phyloP scores from a whole-genome alignment of 116 monocot genomes.

The Dioscorea cayenensis region DNA sequence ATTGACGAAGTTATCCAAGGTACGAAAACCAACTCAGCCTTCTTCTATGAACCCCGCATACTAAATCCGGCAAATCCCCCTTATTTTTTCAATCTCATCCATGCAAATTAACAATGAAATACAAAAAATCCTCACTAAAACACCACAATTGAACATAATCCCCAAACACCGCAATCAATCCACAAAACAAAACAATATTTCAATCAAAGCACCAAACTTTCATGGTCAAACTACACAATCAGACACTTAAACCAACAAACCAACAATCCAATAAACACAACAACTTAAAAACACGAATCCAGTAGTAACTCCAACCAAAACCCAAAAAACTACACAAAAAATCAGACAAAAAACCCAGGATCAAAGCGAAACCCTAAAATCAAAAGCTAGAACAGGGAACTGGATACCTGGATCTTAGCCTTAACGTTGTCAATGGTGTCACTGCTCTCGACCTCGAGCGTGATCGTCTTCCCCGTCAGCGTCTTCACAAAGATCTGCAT shows the following conservation, averaged over 20 bases:
- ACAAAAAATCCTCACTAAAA: neutral
- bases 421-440: conserved; percentile 13
- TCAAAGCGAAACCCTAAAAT: neutral
- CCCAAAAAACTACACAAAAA: too few relatives aligned
- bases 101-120: neutral
- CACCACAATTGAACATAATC: neutral
- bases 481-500: conserved; percentile 19
- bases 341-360: too few relatives aligned
- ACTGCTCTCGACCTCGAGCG: conserved; percentile 14
- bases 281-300: too few relatives aligned
- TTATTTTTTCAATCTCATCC: neutral
- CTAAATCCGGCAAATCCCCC: neutral
- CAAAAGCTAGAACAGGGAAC: neutral
- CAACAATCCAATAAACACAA: neutral
- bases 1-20: too few relatives aligned
- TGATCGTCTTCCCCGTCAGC: conserved; percentile 16
- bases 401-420: conserved; percentile 6
- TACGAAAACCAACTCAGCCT: too few relatives aligned
- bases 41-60: too few relatives aligned
- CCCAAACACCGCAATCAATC: neutral
- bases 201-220: too few relatives aligned
- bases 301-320: too few relatives aligned
- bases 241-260: neutral
- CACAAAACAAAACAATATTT: neutral
- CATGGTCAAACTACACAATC: too few relatives aligned